phyloP scores from a whole-genome alignment of 2,329 filamentous ascomycete genomes.

The Amauroascus niger region DNA sequence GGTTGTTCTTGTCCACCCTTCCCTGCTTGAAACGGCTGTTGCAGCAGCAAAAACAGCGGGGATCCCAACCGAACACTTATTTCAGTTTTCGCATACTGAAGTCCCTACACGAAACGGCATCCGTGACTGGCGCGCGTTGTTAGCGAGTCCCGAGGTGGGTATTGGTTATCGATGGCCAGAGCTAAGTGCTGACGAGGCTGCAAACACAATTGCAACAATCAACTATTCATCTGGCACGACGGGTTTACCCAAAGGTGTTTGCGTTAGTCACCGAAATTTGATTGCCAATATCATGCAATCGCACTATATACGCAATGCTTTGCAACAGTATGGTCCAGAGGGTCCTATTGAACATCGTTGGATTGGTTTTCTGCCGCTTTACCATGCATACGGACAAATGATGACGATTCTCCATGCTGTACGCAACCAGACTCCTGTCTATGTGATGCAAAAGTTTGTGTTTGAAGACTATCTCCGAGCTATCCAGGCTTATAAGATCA shows the following conservation, averaged over 20 bases:
- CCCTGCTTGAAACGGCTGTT: slow-evolving; percentile 37
- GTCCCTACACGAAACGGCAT: slow-evolving; percentile 15
- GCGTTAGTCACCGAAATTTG: slow-evolving; percentile 73
- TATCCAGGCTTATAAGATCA: slow-evolving; percentile 64
- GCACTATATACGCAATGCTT: slow-evolving; percentile 26
- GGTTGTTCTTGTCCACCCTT: slow-evolving; percentile 43
- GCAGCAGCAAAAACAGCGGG: slow-evolving; percentile 22
- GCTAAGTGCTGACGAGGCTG: slow-evolving; percentile 4
- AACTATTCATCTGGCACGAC: slow-evolving; percentile 82
- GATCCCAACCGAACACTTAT: slow-evolving; percentile 18
- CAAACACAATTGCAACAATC: slow-evolving; percentile 36
- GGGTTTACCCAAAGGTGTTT: slow-evolving; percentile 81
- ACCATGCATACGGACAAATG: slow-evolving; percentile 22
- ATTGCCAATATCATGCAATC: slow-evolving; percentile 60
- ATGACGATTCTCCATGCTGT: slow-evolving; percentile 43
- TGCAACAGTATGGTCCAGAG: not conserved
- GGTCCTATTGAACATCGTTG: slow-evolving; percentile 2
- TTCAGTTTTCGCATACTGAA: slow-evolving; percentile 20
- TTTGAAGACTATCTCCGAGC: slow-evolving; percentile 65
- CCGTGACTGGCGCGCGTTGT: slow-evolving; percentile 19
- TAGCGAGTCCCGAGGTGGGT: not conserved
- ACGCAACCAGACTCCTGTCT: slow-evolving; percentile 41
- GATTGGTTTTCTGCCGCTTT: slow-evolving; percentile 12
- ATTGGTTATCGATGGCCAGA: slow-evolving; percentile 8
- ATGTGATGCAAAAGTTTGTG: slow-evolving; percentile 72